phyloP scores from a whole-genome alignment of 2,329 filamentous ascomycete genomes.

The Thielaviopsis ethacetica region DNA sequence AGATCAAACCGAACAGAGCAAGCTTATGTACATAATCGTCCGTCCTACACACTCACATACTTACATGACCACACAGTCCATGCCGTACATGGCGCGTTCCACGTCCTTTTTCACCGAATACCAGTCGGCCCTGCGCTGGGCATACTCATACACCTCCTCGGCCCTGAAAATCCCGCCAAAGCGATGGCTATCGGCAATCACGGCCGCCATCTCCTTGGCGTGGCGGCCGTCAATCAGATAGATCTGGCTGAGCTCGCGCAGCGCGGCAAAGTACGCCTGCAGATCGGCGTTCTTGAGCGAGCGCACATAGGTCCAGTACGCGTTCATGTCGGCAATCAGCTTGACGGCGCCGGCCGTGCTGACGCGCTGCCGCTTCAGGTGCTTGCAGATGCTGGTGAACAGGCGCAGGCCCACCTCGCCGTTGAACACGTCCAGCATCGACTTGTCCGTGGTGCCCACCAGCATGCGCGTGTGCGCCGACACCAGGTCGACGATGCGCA shows the following conservation, averaged over 20 bases:
- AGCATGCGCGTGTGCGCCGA: conserved; percentile 85
- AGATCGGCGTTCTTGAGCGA: conserved; percentile 71
- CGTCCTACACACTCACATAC: no score
- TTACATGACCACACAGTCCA: conserved; percentile 79
- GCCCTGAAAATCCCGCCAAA: conserved; percentile 87
- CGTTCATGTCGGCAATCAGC: conserved; percentile 91
- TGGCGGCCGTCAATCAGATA: conserved; percentile 73
- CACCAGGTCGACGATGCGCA: conserved; percentile 68
- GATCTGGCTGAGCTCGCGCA: conserved; percentile 86
- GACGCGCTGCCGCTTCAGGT: conserved; percentile 89
- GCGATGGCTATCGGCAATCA: conserved; percentile 80
- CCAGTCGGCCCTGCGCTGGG: conserved; percentile 87
- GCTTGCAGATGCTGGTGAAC: conserved; percentile 87
- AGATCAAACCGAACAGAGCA: background rate
- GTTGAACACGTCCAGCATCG: conserved; percentile 96
- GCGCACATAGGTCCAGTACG: conserved; percentile 74
- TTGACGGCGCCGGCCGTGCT: conserved; percentile 79
- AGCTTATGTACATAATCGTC: no score
- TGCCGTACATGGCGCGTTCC: conserved; percentile 92
- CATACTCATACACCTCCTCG: conserved; percentile 96
- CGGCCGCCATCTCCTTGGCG: conserved; percentile 84
- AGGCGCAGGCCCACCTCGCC: conserved; percentile 89
- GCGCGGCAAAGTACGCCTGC: conserved; percentile 75
- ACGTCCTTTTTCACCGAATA: conserved; percentile 76
- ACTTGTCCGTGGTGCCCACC: conserved; percentile 88